Evolutionary conservation across 805 yeast species (phyloP), one percentile per base, ranked within the genome.

Genomic region (Isabelozyma pseudorhagii): DNA sequence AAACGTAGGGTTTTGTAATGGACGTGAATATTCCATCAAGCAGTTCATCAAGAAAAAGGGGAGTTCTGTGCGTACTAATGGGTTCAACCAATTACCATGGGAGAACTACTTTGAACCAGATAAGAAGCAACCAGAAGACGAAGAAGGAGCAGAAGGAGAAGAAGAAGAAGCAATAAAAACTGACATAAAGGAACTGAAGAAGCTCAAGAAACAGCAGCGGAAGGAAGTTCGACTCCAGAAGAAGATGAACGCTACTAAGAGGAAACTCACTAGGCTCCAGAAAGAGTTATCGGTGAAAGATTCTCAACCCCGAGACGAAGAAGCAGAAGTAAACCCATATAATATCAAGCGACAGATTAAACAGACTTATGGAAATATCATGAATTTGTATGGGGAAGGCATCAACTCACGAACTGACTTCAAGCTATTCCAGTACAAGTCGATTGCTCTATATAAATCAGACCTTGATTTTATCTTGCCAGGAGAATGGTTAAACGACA

Each of bases 401-500:
- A 44, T 48, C 11, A 44, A 45, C 17, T 27, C 36, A 11, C 17
- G 31, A 5, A 45, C 44, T 4, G 61, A 60, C 36, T 56, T 59
- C 38, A 69, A 69, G 52, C 55, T 79, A 3, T 61, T 80, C 25
- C 82, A 81, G 51, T 80, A 75, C 56, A 78, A 78, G 47, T 85
- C 84, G 52, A 75, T 83, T 8, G 77, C 86, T 0, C 64, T 86
- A 2, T 82, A 82, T 57, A 71, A 74, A 47, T 80, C 79, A 18
- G 94, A 88, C 59, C 54, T 85, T 8, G 71, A 68, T 42, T 83
- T 80, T 55, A 63, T 87, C 13, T 68, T 73, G 46, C 83, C 84
- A 15, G 87, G 80, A 36, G 85, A 85, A 59, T 87, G 94, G 93
- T 67, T 87, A 29, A 84, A 83, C 57, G 93, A 87, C 59, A 84